Evolutionary conservation across 768 basidiomycete species (phyloP).

Genomic region (Hericium coralloides): DNA sequence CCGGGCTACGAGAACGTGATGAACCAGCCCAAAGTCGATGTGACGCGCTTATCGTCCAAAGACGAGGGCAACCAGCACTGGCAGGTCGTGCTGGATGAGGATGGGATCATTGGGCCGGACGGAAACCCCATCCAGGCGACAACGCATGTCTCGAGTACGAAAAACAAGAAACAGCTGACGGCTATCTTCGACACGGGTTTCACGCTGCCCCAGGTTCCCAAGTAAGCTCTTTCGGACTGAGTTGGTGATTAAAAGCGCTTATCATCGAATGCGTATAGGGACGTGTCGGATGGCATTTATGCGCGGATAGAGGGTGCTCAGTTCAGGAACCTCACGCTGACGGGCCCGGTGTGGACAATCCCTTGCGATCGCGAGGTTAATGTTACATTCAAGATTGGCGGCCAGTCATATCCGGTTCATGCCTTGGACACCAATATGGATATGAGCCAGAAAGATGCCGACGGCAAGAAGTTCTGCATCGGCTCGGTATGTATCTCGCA

Average conservation of each 20-base stretch:
- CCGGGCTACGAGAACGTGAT: slow-evolving; percentile 39
- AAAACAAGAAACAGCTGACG: slow-evolving; percentile 39
- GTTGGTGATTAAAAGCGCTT: slow-evolving; percentile 9
- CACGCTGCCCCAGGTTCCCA: slow-evolving; percentile 52
- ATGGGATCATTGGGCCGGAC: slow-evolving; percentile 56
- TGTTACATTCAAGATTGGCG: slow-evolving; percentile 54
- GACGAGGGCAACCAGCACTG: slow-evolving; percentile 47
- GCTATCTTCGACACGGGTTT: slow-evolving; percentile 66
- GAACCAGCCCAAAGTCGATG: slow-evolving; percentile 40
- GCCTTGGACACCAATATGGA: slow-evolving; percentile 48
- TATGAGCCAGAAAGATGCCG: slow-evolving; percentile 6
- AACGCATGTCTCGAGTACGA: slow-evolving; percentile 34
- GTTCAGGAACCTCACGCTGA: slow-evolving; percentile 27
- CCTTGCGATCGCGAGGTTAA: slow-evolving; percentile 60
- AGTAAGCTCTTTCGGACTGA: slow-evolving; percentile 23
- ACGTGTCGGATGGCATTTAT: slow-evolving; percentile 55
- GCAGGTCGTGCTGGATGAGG: slow-evolving; percentile 50
- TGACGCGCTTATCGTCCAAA: slow-evolving; percentile 28
- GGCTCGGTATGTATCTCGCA: slow-evolving; percentile 32
- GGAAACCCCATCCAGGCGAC: slow-evolving; percentile 37
- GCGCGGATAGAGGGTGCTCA: slow-evolving; percentile 43
- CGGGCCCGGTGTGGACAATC: slow-evolving; percentile 47
- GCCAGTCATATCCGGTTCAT: slow-evolving; percentile 49
- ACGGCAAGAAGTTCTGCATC: slow-evolving; percentile 24
- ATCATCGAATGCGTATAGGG: slow-evolving; percentile 19